A percentile compares a stretch with the other conserved stretches of the same genome.
Conservation (phyloP, 371 early-diverging fungal genomes). For the Choanephora cucurbitarum region DNA sequence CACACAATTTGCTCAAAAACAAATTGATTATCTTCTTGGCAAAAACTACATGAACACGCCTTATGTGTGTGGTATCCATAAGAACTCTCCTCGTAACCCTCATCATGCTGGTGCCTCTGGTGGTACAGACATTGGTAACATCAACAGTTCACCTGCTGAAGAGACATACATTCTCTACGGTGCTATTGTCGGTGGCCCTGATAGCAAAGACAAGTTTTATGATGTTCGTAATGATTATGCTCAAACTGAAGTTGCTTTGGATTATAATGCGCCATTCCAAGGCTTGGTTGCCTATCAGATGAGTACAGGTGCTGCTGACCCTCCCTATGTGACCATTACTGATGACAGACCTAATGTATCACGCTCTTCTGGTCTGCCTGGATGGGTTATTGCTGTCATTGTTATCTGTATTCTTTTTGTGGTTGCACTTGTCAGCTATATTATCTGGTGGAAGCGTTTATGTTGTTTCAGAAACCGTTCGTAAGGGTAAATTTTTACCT, state of each 20-base stretch:
- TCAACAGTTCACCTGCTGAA: constrained; percentile 43
- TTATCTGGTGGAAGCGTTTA: constrained; percentile 26
- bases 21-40: constrained; percentile 62
- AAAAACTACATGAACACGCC: constrained; percentile 60
- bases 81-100: constrained; percentile 64
- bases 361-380: constrained; percentile 16
- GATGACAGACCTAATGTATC: constrained; percentile 34
- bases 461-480: neutral
- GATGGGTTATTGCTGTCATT: constrained; percentile 55
- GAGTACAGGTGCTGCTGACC: constrained; percentile 43
- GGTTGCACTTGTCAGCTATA: constrained; percentile 12
- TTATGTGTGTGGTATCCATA: constrained; percentile 63
- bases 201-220: constrained; percentile 52
- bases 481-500: neutral
- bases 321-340: constrained; percentile 55
- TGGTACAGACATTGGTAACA: constrained; percentile 47
- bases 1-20: constrained; percentile 45
- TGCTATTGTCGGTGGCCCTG: constrained; percentile 66
- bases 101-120: constrained; percentile 68
- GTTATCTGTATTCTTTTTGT: constrained; percentile 38
- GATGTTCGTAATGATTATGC: constrained; percentile 53
- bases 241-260: constrained; percentile 62
- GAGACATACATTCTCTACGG: constrained; percentile 53
- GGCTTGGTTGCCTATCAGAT: constrained; percentile 63
- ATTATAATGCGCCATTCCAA: constrained; percentile 69